Percentiles rank a stretch among this genome's conserved stretches.
Evolutionary conservation across 139 green algal species (phyloP).

Genomic region (Nannochloris sp.): DNA sequence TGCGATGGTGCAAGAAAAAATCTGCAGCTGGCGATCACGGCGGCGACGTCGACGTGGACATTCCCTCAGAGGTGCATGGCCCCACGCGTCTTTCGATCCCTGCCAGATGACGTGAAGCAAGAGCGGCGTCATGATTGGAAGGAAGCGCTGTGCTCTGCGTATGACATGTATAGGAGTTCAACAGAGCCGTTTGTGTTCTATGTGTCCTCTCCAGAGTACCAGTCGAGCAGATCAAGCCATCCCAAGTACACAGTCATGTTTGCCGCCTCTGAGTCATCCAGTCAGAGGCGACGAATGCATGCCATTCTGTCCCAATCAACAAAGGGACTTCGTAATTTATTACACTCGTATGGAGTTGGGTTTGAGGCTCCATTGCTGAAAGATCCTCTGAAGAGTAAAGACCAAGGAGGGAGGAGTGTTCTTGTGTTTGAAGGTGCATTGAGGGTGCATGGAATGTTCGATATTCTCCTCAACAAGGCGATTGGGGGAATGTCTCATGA

Average conservation of each 20-base stretch:
- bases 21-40: slow-evolving; percentile 19
- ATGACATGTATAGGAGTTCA: slow-evolving; percentile 22
- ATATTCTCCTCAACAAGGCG: slow-evolving; percentile 45
- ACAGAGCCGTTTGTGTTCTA: slow-evolving; percentile 36
- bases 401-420: slow-evolving; percentile 16
- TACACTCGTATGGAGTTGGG: slow-evolving; percentile 21
- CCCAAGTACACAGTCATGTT: slow-evolving; percentile 40
- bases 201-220: slow-evolving; percentile 16
- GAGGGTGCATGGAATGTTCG: slow-evolving; percentile 48
- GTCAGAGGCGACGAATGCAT: slow-evolving; percentile 18
- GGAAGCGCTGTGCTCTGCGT: slow-evolving; percentile 38
- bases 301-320: slow-evolving; percentile 45
- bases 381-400: slow-evolving; percentile 23
- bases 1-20: too few relatives aligned
- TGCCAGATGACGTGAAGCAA: slow-evolving; percentile 7
- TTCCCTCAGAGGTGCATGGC: slow-evolving; percentile 21
- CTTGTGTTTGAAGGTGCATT: slow-evolving; percentile 37
- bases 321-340: slow-evolving; percentile 17
- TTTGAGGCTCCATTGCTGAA: slow-evolving; percentile 47
- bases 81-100: neutral
- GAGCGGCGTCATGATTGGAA: slow-evolving; percentile 33
- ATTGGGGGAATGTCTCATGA: slow-evolving; percentile 3
- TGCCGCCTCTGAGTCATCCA: slow-evolving; percentile 27
- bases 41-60: slow-evolving; percentile 35
- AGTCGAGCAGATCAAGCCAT: slow-evolving; percentile 9